Evolutionary conservation across 345 rosid genomes (phyloP), one percentile per base, ranked within the genome.

Genomic region (Odontarrhena argentea): DNA sequence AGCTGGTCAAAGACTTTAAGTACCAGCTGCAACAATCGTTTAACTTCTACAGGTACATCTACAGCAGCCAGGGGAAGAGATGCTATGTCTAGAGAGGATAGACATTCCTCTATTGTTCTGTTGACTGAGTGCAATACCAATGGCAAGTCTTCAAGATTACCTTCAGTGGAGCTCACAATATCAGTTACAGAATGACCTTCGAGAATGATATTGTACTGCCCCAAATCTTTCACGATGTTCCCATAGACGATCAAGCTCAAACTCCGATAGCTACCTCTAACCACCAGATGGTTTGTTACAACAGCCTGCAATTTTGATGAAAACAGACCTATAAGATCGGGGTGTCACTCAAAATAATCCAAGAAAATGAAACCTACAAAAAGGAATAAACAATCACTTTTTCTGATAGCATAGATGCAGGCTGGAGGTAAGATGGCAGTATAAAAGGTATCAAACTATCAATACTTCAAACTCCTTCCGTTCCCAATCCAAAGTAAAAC

Each of bases 231-330:
- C 12, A 92, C 99, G 12, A 84, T 91, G 74, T 91, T 94, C 64
- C 99, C 97, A 75, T 88, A 91, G 71, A 93, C 85, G 58, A 91
- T 80, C 82, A 91, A 78, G 80, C 96, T 93, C 72, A 93, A 78
- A 79, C 98, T 87, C 42, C 96, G 95, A 47, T 94, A 94, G 82
- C 96, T 88, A 44, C 99, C 97, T 81, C 99, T 83, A 41, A 91
- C 90, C 77, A 94, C 89, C 58, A 94, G 81, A 87, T 91, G 99
- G 78, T 84, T 91, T 57, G 99, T 94, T 52, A 94, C 95, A 82
- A 94, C 95, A 65, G 96, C 99, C 99, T 94, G 86, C 81, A 83
- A 72, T 52, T 38, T 60, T 40, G 45, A 52, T 60, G 37, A 45
- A 34, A 65, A 65, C 34, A 51, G 8, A 40, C 75, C 64, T 47